Conservation (phyloP, 192 early-diverging fungal genomes). For the Cetraspora pellucida region DNA sequence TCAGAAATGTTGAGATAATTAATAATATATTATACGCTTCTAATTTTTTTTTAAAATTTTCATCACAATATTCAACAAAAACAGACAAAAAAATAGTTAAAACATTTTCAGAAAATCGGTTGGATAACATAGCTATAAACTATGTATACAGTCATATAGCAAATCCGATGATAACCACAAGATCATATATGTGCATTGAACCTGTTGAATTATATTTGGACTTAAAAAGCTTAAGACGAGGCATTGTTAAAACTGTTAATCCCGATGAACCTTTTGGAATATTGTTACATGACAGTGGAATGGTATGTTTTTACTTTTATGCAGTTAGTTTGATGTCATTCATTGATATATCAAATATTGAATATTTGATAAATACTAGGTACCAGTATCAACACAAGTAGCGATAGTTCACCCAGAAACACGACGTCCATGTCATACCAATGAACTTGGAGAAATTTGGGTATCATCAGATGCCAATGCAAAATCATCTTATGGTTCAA, state of each 20-base stretch:
- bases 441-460: conserved; percentile 86
- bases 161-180: conserved; percentile 80
- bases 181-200: conserved; percentile 76
- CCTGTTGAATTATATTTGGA: conserved; percentile 71
- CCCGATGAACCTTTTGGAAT: conserved; percentile 56
- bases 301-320: conserved; percentile 40
- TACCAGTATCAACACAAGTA: conserved; percentile 76
- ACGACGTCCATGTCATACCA: conserved; percentile 62
- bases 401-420: conserved; percentile 85
- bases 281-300: conserved; percentile 71
- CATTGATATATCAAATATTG: not conserved
- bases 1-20: too few relatives aligned
- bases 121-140: conserved; percentile 71
- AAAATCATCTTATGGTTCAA: conserved; percentile 49
- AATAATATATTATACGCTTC: too few relatives aligned
- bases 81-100: conserved; percentile 57
- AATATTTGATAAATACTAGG: conserved; percentile 38
- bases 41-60: too few relatives aligned
- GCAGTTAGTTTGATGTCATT: not conserved
- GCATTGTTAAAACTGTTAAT: conserved; percentile 59
- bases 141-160: conserved; percentile 74
- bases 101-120: conserved; percentile 61
- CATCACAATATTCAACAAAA: not conserved
- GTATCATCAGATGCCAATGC: conserved; percentile 67
- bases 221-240: conserved; percentile 64